phyloP scores from a whole-genome alignment of 148 eudicot genomes.

The Salicornia ramosissima region DNA sequence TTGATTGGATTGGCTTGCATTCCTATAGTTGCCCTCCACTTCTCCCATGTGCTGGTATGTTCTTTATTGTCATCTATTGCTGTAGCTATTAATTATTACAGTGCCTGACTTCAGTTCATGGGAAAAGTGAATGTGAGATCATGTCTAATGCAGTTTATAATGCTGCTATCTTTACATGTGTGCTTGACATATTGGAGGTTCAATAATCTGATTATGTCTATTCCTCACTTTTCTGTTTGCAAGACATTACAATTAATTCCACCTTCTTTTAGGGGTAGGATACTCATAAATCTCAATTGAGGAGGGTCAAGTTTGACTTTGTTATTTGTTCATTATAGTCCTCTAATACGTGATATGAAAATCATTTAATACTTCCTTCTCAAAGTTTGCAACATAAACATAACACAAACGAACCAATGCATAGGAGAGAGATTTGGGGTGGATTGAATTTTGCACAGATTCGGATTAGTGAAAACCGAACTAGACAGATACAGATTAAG shows the following conservation, averaged over 20 bases:
- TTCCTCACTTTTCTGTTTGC: background rate
- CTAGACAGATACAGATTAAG: too few relatives aligned
- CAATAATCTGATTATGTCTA: too few relatives aligned
- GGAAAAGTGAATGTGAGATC: background rate
- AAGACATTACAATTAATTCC: background rate
- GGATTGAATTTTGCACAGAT: too few relatives aligned
- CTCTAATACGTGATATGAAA: background rate
- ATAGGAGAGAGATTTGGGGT: too few relatives aligned
- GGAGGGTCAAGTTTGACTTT: too few relatives aligned
- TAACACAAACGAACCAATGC: too few relatives aligned
- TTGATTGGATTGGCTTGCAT: conserved; percentile 78
- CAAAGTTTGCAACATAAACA: too few relatives aligned
- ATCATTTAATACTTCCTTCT: background rate
- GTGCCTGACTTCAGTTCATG: conserved; percentile 2
- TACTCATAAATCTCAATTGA: too few relatives aligned
- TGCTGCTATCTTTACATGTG: background rate
- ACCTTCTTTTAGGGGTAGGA: background rate
- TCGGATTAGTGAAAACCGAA: too few relatives aligned
- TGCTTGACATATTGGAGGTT: background rate
- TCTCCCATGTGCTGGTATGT: conserved; percentile 86
- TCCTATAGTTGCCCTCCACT: conserved; percentile 91
- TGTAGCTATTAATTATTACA: background rate
- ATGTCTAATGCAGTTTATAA: background rate
- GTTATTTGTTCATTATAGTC: background rate
- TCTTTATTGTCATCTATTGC: background rate